Evolutionary conservation across 202 grass and related monocot genomes (phyloP), one percentile per base, ranked within the genome.

Genomic region (Setaria viridis): DNA sequence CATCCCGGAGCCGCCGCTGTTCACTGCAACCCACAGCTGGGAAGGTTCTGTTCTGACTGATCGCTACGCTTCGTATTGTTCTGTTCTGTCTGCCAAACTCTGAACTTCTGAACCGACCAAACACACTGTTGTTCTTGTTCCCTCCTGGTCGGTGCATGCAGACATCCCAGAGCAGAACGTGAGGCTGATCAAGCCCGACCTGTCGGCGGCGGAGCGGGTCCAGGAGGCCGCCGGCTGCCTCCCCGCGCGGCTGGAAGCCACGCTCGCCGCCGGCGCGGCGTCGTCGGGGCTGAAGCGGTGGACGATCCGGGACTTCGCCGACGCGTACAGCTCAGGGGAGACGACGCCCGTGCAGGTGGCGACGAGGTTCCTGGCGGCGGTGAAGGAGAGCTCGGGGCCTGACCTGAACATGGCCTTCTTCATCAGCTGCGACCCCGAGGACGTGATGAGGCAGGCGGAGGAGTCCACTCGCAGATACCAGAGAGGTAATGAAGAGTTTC

Each of bases 81-180:
- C 6, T 25, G 41, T 41, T 9, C 45, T 30, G 69, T 1, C 62
- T 54, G 16, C 16, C 20, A 19, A 21, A 20, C n/a, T 63, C 68
- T 84, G 60, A 30, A 56, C 12, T 47, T 70, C 56, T 10, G 21
- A 56, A n/a, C 9, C 7, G 2, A n/a, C 20, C 55, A 59, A 81
- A 58, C 30, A 19, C 39, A 33, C 6, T 77, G 29, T 20, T 16
- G 42, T 25, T 25, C 5, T 39, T 45, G 2, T 4, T 39, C 37
- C 37, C 3, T 39, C 37, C 37, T 41, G 39, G 39, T 41, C 39
- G 11, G 1, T 55, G 4, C 42, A 5, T 86, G 47, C 86, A 99
- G 96, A 99, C 85, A 90, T 82, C 4, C 46, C 88, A 21, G 96
- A 96, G 87, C 91, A 94, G 85, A 94, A 87, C 72, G 96, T 99